Base-by-base conservation (phyloP, 2,329 filamentous ascomycete genomes). In the Trichophyton simii region DNA sequence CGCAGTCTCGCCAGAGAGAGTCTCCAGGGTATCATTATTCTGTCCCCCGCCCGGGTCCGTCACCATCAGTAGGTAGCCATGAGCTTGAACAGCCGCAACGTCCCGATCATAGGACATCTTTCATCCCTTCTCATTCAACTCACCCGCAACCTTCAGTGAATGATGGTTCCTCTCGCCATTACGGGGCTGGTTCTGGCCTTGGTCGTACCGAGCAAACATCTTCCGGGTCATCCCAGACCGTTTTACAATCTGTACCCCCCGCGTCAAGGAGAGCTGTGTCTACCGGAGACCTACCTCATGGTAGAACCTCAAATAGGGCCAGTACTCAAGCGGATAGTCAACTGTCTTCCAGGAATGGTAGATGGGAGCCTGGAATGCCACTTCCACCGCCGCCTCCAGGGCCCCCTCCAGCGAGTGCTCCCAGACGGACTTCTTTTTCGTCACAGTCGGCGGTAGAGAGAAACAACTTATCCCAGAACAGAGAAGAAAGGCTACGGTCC, bases 331-430 rank as follows among this genome's bases (percentile, higher is more conserved):
- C 72, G 20, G 55, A 64, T 57, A 36, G 36, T 20, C 31, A 50
- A 3, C 58, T 48, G 22, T 18, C 72, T 72, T 8, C 69, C 70
- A 44, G 68, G 67, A 54, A 66, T 62, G 48, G 60, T 64, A 64
- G 71, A 57, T 78, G 76, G 77, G 72, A 69, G 57, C 73, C 74
- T 20, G 76, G 76, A 20, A 77, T 78, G 76, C 75, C 76, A 31
- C 71, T 79, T 36, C 77, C 77, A 31, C 76, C 76, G 41, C 77
- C 77, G 8, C 77, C 77, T 58, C 76, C 77, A 38, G 75, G 76
- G 1, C 77, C 77, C 25, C 77, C 77, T 18, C 76, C 76, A 3
- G 65, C 69, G 22, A 15, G 11, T n/a, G 50, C 50, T 34, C 50
- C 50, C n/a, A 31, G 50, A 46, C 65, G 57, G 42, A 59, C 55